Evolutionary conservation across 2,329 filamentous ascomycete species (phyloP).

Genomic region (Ascosphaera apis): DNA sequence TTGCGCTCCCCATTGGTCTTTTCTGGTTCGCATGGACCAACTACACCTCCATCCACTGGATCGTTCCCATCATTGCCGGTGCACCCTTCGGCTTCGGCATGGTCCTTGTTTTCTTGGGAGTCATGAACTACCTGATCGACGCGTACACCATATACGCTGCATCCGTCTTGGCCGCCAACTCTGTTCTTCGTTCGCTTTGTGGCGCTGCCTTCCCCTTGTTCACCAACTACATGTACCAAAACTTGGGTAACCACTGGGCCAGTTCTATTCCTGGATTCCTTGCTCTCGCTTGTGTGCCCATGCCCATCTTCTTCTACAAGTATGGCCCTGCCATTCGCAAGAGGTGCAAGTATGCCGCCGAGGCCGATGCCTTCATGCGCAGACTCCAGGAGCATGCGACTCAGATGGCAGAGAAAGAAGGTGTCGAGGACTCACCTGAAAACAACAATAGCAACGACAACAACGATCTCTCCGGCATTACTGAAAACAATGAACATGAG

Average conservation of each 20-base stretch:
- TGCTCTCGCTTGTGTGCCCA: slow-evolving; percentile 45
- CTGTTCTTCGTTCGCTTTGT: slow-evolving; percentile 54
- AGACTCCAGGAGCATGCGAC: slow-evolving; percentile 13
- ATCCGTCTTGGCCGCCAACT: slow-evolving; percentile 52
- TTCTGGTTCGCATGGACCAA: slow-evolving; percentile 44
- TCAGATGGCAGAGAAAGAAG: slow-evolving; percentile 1
- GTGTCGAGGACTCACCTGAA: not conserved
- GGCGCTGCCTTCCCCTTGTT: slow-evolving; percentile 66
- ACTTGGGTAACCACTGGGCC: slow-evolving; percentile 54
- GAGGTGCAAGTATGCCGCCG: slow-evolving; percentile 45
- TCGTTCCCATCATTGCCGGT: slow-evolving; percentile 25
- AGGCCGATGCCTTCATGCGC: slow-evolving; percentile 38
- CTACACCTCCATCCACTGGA: slow-evolving; percentile 31
- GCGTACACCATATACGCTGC: slow-evolving; percentile 54
- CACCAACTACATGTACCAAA: slow-evolving; percentile 24
- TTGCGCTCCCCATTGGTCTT: slow-evolving; percentile 38
- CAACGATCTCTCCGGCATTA: too few species aligned
- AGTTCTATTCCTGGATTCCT: slow-evolving; percentile 52
- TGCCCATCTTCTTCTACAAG: slow-evolving; percentile 54
- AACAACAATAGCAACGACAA: not conserved
- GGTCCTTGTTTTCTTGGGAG: slow-evolving; percentile 36
- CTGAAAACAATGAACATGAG: not conserved
- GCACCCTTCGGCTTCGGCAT: slow-evolving; percentile 35
- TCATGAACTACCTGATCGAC: slow-evolving; percentile 47
- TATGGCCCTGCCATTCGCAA: slow-evolving; percentile 41